A percentile compares a stretch with the other conserved stretches of the same genome.
These are phyloP conservation scores for Suillus spraguei DNA, from an alignment of 768 basidiomycete genomes.

Conservation along the genomic window DNA sequence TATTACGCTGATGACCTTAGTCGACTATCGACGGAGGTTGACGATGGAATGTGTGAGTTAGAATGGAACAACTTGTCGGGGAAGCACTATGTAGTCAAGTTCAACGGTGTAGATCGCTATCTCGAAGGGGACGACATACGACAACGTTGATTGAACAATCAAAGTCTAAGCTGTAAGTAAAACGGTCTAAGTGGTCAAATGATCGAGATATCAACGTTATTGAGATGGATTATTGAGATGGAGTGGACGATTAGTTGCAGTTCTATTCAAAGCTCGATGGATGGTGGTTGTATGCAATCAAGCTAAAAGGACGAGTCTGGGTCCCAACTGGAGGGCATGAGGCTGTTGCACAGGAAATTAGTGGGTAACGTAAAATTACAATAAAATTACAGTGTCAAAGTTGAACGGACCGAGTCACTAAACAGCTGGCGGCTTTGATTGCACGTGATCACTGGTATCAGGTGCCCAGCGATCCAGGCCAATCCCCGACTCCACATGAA, in stretches of 20 bases:
- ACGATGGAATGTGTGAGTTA: neutral
- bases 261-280: neutral
- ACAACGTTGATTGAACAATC: neutral
- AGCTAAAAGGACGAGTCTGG: neutral
- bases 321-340: too few species aligned
- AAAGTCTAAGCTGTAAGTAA: neutral
- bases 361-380: too few species aligned
- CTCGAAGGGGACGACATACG: neutral
- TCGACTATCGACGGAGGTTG: neutral
- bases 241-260: neutral
- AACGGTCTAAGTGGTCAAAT: neutral
- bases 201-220: neutral
- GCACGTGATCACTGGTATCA: constrained; percentile 4
- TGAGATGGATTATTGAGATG: neutral
- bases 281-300: neutral
- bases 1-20: too few species aligned
- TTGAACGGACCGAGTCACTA: too few species aligned
- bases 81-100: neutral
- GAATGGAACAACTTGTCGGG: neutral
- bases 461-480: too few species aligned
- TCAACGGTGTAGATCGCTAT: neutral
- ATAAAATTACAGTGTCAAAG: too few species aligned
- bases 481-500: too few species aligned
- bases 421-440: neutral
- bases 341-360: too few species aligned